Percentiles rank a stretch among this genome's conserved stretches.
phyloP scores from a whole-genome alignment of 257 asterid species.

The Solanum corneliomulleri region DNA sequence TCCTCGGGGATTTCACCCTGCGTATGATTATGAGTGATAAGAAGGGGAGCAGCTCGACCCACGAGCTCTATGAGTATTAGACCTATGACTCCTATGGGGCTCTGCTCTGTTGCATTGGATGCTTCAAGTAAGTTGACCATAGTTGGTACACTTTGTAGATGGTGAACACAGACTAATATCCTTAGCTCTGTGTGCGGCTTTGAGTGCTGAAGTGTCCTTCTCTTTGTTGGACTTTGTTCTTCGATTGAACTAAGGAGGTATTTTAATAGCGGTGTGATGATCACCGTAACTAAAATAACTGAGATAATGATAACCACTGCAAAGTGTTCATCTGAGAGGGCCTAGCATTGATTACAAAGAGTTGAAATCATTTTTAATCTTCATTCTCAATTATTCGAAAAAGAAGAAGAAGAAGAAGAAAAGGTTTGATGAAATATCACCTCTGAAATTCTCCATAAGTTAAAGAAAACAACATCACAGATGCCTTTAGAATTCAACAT shows the following conservation, averaged over 20 bases:
- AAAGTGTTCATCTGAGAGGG: constrained; percentile 35
- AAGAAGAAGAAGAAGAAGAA: too few species aligned
- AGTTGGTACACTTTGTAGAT: constrained; percentile 49
- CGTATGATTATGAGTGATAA: constrained; percentile 53
- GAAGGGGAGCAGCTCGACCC: constrained; percentile 63
- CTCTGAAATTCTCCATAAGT: constrained; percentile 40
- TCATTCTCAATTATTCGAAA: background rate
- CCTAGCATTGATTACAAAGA: constrained; percentile 17
- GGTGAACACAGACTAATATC: constrained; percentile 41
- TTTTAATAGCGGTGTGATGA: constrained; percentile 44
- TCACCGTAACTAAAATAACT: constrained; percentile 40
- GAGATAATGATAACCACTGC: constrained; percentile 34
- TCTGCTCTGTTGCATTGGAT: constrained; percentile 43
- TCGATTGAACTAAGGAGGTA: constrained; percentile 34
- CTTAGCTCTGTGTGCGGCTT: constrained; percentile 46
- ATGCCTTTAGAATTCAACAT: constrained; percentile 50
- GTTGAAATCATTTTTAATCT: background rate
- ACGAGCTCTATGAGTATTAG: constrained; percentile 54
- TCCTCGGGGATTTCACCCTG: constrained; percentile 26
- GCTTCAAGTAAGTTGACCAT: constrained; percentile 59
- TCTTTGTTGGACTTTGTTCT: constrained; percentile 15
- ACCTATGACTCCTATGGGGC: constrained; percentile 54
- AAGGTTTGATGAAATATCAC: constrained; percentile 9
- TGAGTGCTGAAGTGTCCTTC: constrained; percentile 54
- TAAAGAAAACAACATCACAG: constrained; percentile 50